Base-by-base conservation (phyloP, 1,284 basidiomycete genomes). In the Ustilago loliicola region DNA sequence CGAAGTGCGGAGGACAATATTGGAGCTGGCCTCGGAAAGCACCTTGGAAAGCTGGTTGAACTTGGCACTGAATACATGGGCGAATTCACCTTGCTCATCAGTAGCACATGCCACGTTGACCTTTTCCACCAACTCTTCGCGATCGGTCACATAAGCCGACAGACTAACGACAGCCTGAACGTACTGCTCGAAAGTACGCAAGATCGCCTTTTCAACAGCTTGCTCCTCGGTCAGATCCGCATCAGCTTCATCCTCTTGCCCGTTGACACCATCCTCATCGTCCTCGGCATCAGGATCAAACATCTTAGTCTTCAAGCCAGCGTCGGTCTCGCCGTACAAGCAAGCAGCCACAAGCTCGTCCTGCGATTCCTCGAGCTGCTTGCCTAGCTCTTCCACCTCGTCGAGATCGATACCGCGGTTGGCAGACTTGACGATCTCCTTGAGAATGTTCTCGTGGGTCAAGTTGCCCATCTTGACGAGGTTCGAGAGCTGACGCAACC, bases 271-370 rank as follows among this genome's bases (percentile, higher is more conserved):
- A n/a, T 63, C 40, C 0, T 59, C 61, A 2, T 61, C 48, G 9
- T 64, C 65, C 30, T 65, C 58, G 9, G 59, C 72, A 19, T 70
- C 66, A 38, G 64, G 62, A 36, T 74, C 72, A 21, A 77, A 77
- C 68, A 77, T 72, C 34, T 66, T 65, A 3, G 61, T 67, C 36
- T 77, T 66, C 38, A 78, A 67, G 13, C 76, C 76, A 5, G 76
- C 76, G 40, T 78, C 67, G 6, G 60, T 66, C 45, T 77, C 80
- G 7, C 72, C 81, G 27, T 80, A 81, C 25, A 82, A 57, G 15
- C 66, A 75, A 4, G 79, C 67, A 5, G 79, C 77, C 4, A 80
- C 78, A 2, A 82, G 65, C 27, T 82, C 77, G 48, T 82, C 81
- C 59, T 82, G 81, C 5, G 79, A 64, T 50, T 80, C 77, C 42